Base-by-base conservation (phyloP, 768 basidiomycete genomes). In the Austroboletus festivus region DNA sequence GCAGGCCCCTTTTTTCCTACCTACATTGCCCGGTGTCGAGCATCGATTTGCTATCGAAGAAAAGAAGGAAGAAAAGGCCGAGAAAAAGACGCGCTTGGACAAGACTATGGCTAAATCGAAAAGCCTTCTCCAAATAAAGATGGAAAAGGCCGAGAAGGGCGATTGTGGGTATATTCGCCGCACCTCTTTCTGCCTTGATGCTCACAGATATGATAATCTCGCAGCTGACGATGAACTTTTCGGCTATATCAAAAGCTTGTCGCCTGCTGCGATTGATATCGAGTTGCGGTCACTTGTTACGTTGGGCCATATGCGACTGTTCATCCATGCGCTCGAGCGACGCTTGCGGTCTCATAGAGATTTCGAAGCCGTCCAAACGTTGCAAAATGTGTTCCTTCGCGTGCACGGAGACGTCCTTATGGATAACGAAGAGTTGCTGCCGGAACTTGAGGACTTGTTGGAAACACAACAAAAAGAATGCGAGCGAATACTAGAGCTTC, bases 1-100 rank as follows among this genome's bases (percentile, higher is more conserved):
- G 69, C 81, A 91, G 51, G 95, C 93, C 1, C 96, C 96, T 0
- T 99, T 99, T 75, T 99, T 98, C 76, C 73, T 99, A 15, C 96
- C 95, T 19, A 92, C 93, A 1, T 69, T 97, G 11, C 86, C 89
- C 4, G 95, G 93, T 11, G 80, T 93, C 11, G 91, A 94, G 48
- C 76, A 82, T 16, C 80, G 90, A 16, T 95, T 97, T 64, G 87
- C 81, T 13, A 63, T 85, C 5, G 69, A 66, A 63, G 50, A 70
- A 53, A 57, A 75, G 68, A 67, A 73, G 67, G 45, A 61, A 48
- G 57, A 64, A 54, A 55, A 64, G 64, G 42, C 68, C 56, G 53
- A 59, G 51, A 79, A 77, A 51, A 53, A 72, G 35, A 77, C 80
- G 8, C 74, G 73, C 41, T 63, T 90, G 38, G 75, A 83, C 31